Evolutionary conservation across 306 rosid genomes (phyloP).

Genomic region (Corylus heterophylla): DNA sequence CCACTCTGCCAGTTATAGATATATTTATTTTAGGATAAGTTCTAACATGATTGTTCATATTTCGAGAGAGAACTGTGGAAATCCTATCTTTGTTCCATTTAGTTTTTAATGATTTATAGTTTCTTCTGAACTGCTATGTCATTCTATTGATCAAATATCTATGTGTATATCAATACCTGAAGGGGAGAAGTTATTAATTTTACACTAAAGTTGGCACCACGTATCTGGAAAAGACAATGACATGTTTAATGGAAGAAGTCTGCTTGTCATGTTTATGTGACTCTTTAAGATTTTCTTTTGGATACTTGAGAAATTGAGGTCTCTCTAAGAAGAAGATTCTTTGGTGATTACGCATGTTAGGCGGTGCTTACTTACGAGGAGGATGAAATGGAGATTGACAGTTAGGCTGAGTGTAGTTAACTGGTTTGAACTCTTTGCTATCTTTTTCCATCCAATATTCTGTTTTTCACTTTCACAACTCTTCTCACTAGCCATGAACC

Average conservation of each 20-base stretch:
- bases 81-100: neutral
- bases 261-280: neutral
- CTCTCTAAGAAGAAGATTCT: neutral
- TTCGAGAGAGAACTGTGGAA: neutral
- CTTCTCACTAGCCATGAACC: neutral
- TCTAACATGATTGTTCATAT: neutral
- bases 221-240: neutral
- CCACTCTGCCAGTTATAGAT: conserved; percentile 4
- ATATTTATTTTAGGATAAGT: neutral
- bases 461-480: neutral
- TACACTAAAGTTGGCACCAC: neutral
- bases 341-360: neutral
- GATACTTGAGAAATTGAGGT: neutral
- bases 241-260: neutral
- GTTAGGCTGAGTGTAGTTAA: neutral
- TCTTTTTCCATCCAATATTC: neutral
- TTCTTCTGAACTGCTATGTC: neutral
- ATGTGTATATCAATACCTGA: neutral
- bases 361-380: neutral
- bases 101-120: neutral
- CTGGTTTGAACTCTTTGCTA: neutral
- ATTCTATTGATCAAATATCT: conserved; percentile 6
- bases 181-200: neutral
- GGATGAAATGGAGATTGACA: neutral
- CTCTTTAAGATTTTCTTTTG: neutral